A percentile compares a stretch with the other conserved stretches of the same genome.
phyloP scores from a whole-genome alignment of 2,329 filamentous ascomycete species.

The Sporothrix brunneoviolacea region DNA sequence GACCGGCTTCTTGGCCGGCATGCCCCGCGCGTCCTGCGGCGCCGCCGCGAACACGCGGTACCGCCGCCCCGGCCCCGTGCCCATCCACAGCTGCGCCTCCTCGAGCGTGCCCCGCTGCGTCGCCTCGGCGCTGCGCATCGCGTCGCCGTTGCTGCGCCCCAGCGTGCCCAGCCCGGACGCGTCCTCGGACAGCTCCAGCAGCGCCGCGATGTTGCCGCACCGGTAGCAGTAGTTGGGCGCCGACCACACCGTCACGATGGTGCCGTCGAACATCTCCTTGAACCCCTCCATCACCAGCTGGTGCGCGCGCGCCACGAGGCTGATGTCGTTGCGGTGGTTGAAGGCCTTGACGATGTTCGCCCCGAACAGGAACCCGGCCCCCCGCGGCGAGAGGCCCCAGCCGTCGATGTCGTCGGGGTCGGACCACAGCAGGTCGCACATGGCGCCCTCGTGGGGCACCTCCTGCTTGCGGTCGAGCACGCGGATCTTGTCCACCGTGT shows the following conservation, averaged over 20 bases:
- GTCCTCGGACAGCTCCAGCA: conserved; percentile 88
- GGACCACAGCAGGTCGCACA: conserved; percentile 98
- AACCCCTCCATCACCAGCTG: conserved; percentile 99
- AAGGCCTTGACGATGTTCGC: conserved; percentile 93
- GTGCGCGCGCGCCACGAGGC: conserved; percentile 86
- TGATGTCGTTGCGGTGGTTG: conserved; percentile 89
- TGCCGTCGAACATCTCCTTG: conserved; percentile 97
- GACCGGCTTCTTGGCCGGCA: conserved; percentile 98
- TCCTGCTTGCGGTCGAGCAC: conserved; percentile 95
- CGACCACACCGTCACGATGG: conserved; percentile 98
- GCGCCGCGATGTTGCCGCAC: conserved; percentile 91
- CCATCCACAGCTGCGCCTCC: conserved; percentile 37
- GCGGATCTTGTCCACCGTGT: conserved; percentile 91
- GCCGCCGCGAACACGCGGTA: conserved; percentile 96
- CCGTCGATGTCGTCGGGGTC: conserved; percentile 97
- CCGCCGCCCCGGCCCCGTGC: conserved; percentile 70
- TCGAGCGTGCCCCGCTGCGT: conserved; percentile 38
- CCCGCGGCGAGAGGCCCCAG: conserved; percentile 89
- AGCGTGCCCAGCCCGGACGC: conserved; percentile 66
- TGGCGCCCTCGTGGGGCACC: conserved; percentile 95
- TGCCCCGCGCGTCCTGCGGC: conserved; percentile 89
- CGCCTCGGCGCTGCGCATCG: conserved; percentile 36
- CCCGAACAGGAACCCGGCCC: conserved; percentile 92
- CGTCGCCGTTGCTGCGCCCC: conserved; percentile 64
- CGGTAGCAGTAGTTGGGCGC: conserved; percentile 96